A percentile compares a stretch with the other conserved stretches of the same genome.
Evolutionary conservation across 305 asterid species (phyloP).

Genomic region (Fraxinus greggii): DNA sequence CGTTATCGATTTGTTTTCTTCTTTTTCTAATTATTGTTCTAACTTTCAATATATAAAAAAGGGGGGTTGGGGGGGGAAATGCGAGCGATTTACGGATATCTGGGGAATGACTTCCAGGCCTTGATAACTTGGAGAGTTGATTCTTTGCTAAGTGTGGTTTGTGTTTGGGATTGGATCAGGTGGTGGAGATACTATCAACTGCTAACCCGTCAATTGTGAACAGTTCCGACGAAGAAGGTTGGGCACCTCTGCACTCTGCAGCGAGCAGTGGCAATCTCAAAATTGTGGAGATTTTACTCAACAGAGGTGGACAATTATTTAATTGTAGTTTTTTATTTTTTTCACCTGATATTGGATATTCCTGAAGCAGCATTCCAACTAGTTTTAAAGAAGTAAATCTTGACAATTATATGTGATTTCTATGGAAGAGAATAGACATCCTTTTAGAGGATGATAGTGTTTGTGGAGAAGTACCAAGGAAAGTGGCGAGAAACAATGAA

Average conservation of each 20-base stretch:
- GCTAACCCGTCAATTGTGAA: slow-evolving; percentile 58
- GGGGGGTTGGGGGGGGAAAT: neutral
- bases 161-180: slow-evolving; percentile 45
- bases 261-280: slow-evolving; percentile 74
- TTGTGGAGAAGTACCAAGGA: neutral
- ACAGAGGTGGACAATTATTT: slow-evolving; percentile 39
- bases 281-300: slow-evolving; percentile 64
- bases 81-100: neutral
- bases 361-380: slow-evolving; percentile 14
- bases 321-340: neutral
- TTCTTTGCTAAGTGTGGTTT: slow-evolving; percentile 1
- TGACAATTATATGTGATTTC: neutral
- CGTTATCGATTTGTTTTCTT: neutral
- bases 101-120: neutral
- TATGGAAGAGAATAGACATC: slow-evolving; percentile 1
- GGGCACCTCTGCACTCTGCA: slow-evolving; percentile 93
- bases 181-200: slow-evolving; percentile 62
- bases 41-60: neutral
- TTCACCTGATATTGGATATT: neutral
- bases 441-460: neutral
- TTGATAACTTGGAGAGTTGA: neutral
- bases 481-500: neutral
- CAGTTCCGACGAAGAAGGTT: slow-evolving; percentile 82
- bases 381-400: neutral
- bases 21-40: neutral